phyloP scores from a whole-genome alignment of 2,329 filamentous ascomycete genomes.

The Cytospora mali region DNA sequence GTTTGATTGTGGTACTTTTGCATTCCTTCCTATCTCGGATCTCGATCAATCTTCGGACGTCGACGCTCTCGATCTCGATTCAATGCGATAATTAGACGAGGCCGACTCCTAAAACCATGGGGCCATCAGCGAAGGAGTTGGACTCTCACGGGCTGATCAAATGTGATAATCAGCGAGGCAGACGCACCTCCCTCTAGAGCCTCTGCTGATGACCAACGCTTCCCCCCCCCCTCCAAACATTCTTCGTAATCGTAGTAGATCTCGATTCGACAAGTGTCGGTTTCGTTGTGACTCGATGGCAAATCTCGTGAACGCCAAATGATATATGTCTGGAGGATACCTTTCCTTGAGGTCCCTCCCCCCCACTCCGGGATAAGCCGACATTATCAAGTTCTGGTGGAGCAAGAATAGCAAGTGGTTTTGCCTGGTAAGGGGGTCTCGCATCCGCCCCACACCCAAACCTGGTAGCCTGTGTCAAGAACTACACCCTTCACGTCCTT shows the following conservation, averaged over 20 bases:
- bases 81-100: constrained; percentile 3
- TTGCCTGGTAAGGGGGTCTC: constrained; percentile 2
- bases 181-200: constrained; percentile 18
- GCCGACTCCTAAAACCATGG: constrained; percentile 9
- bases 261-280: neutral
- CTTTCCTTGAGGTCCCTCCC: neutral
- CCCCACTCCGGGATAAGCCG: neutral
- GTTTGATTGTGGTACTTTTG: constrained; percentile 3
- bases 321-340: neutral
- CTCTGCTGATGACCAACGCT: neutral
- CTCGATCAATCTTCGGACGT: neutral
- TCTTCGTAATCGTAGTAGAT: neutral
- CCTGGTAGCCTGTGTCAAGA: neutral
- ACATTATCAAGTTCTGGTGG: neutral
- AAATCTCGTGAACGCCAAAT: neutral
- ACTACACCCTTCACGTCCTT: neutral
- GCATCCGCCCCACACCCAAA: constrained; percentile 8
- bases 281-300: neutral
- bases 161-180: constrained; percentile 23
- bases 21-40: constrained; percentile 18
- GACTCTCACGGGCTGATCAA: constrained; percentile 7
- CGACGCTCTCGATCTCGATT: neutral
- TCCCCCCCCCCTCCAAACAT: neutral
- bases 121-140: constrained; percentile 16
- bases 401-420: neutral